Evolutionary conservation across 23 red algal species (phyloP).

Genomic region (Gracilaria domingensis): DNA sequence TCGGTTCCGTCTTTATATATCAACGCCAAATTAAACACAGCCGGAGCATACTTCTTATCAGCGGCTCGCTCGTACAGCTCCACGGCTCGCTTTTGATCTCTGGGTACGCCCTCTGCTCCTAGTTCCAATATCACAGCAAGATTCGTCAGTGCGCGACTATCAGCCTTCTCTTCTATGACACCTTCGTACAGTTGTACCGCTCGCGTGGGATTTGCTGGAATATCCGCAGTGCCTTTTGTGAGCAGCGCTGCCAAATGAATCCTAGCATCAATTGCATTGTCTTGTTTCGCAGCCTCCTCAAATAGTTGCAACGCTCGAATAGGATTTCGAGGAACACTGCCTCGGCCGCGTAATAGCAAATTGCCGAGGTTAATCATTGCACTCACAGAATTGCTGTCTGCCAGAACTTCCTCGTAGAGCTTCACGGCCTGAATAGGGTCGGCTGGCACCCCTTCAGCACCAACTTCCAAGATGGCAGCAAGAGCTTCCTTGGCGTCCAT

Average conservation of each 20-base stretch:
- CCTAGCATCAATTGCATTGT: constrained; percentile 1
- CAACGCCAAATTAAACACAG: constrained; percentile 29
- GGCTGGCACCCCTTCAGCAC: constrained; percentile 3
- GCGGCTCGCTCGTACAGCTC: constrained; percentile 16
- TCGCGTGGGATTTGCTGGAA: not conserved
- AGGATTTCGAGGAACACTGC: not conserved
- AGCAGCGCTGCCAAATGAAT: constrained; percentile 20
- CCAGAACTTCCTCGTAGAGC: constrained; percentile 25
- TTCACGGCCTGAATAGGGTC: not conserved
- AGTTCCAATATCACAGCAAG: constrained; percentile 6
- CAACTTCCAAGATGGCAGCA: constrained; percentile 11
- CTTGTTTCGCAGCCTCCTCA: constrained; percentile 7
- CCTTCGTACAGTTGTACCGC: constrained; percentile 39
- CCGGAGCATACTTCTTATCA: constrained; percentile 13
- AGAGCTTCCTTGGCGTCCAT: constrained; percentile 28
- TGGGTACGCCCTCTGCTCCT: not conserved
- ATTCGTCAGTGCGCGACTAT: constrained; percentile 23
- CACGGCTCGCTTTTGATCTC: not conserved
- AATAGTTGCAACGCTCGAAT: constrained; percentile 14
- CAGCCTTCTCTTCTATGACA: constrained; percentile 14
- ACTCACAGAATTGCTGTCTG: not conserved
- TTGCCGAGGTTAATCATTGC: constrained; percentile 26
- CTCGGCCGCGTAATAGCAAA: not conserved
- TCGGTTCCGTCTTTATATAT: constrained; percentile 18
- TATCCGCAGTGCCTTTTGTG: not conserved